Evolutionary conservation across 2,329 filamentous ascomycete genomes (phyloP), one percentile per base, ranked within the genome.

Genomic region (Colletotrichum kahawae): DNA sequence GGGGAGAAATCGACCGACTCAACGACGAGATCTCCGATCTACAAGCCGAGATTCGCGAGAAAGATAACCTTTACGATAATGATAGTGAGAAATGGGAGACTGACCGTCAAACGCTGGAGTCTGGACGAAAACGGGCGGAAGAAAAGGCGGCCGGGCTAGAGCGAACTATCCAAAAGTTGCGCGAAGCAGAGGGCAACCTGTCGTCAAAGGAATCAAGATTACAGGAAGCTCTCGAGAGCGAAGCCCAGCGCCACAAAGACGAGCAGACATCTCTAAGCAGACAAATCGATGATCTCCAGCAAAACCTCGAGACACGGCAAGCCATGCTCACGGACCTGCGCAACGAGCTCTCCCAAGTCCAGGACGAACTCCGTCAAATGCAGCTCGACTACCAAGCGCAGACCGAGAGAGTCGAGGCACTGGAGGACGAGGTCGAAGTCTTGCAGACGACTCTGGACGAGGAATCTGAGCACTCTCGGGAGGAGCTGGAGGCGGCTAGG

Each of bases 341-440:
- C 67, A 89, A 88, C 67, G 93, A 96, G 79, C 84, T 95, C 5
- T 91, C 93, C 3, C 84, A 87, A 9, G 89, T 92, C 10, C 91
- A 90, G 69, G 93, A 95, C 77, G 92, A 95, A 71, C 87, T 95
- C 10, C 91, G 93, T n/a, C 87, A 93, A 65, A 90, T 90, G 31
- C 91, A 92, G 77, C 88, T 93, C 27, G 91, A 93, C 77, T 89
- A 91, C 80, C 90, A 92, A 77, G 82, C 88, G 1, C 87, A 94
- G 75, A 87, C 87, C 64, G 92, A 94, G 77, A 95, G 92, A 81
- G 87, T 92, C 3, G 90, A 93, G 72, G 88, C 89, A 9, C 82
- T 96, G 24, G 93, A 96, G 80, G 94, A 95, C 77, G 94, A 95
- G 81, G 88, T 95, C n/a, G 92, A 95, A 68, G 90, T 95, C 33